Percentiles rank a stretch among this genome's conserved stretches.
phyloP scores from a whole-genome alignment of 2,329 filamentous ascomycete genomes.

The Fusarium albidum region DNA sequence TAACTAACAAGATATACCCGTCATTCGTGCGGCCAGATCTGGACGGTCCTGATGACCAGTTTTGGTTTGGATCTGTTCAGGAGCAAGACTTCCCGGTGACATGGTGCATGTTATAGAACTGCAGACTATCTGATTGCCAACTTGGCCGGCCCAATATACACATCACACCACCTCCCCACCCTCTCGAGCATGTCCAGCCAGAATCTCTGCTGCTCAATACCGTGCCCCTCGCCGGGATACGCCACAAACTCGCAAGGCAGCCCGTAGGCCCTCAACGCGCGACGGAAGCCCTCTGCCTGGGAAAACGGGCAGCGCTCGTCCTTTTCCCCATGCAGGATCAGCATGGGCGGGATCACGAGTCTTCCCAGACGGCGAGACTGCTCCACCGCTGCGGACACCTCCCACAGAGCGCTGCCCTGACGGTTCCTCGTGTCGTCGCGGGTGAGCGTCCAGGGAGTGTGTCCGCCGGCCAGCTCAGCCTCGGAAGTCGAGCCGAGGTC shows the following conservation, averaged over 20 bases:
- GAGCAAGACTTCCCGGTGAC: too few species aligned
- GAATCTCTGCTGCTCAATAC: constrained; percentile 11
- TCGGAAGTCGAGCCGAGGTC: constrained; percentile 25
- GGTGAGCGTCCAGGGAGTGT: constrained; percentile 13
- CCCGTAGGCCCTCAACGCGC: constrained; percentile 9
- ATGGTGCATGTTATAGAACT: too few species aligned
- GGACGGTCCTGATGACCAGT: too few species aligned
- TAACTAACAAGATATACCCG: too few species aligned
- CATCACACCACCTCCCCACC: constrained; percentile 18
- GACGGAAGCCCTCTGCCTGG: constrained; percentile 15
- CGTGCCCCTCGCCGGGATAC: constrained; percentile 15
- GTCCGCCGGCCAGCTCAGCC: constrained; percentile 13
- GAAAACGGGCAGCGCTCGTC: constrained; percentile 29
- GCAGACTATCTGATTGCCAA: constrained; percentile 9
- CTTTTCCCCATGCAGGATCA: constrained; percentile 25
- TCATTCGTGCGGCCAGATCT: too few species aligned
- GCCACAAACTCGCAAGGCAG: constrained; percentile 24
- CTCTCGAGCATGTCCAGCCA: constrained; percentile 33
- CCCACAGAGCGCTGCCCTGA: constrained; percentile 27
- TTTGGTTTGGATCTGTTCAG: too few species aligned
- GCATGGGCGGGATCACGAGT: constrained; percentile 12
- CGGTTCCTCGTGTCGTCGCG: constrained; percentile 20
- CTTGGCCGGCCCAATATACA: constrained; percentile 6
- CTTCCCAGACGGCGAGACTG: neutral
- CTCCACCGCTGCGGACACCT: constrained; percentile 8